Evolutionary conservation across 2,329 filamentous ascomycete species (phyloP).

Genomic region (Neoascochyta sp.): DNA sequence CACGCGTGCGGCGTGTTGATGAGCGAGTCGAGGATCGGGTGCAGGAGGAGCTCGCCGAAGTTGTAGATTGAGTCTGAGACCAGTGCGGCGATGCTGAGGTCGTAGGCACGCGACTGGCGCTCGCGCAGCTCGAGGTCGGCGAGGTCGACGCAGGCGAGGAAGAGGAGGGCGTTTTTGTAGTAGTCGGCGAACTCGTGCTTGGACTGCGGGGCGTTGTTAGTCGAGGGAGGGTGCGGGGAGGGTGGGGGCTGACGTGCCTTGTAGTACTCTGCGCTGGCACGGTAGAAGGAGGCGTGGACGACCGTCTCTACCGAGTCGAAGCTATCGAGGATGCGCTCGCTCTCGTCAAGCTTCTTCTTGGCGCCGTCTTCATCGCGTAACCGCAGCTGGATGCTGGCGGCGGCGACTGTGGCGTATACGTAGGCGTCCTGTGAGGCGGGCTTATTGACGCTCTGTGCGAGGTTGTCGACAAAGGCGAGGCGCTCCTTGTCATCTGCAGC

Average conservation of each 20-base stretch:
- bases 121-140: conserved; percentile 69
- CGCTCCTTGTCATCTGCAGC: conserved; percentile 76
- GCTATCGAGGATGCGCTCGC: conserved; percentile 80
- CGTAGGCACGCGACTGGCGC: conserved; percentile 79
- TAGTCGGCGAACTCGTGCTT: conserved; percentile 93
- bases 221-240: background rate
- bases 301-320: conserved; percentile 95
- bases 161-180: conserved; percentile 96
- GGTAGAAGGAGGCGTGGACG: conserved; percentile 95
- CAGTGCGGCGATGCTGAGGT: conserved; percentile 86
- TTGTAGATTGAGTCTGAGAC: conserved; percentile 98
- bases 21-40: conserved; percentile 89
- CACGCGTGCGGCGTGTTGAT: conserved; percentile 71
- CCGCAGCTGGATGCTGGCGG: conserved; percentile 80
- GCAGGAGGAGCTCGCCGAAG: conserved; percentile 96
- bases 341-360: conserved; percentile 79
- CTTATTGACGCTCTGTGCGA: conserved; percentile 86
- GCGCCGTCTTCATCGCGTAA: conserved; percentile 77
- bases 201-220: conserved; percentile 42
- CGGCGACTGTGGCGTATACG: conserved; percentile 88
- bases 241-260: conserved; percentile 50
- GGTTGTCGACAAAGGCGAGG: conserved; percentile 75
- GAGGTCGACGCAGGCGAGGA: conserved; percentile 92
- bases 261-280: conserved; percentile 91
- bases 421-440: conserved; percentile 91